These are phyloP conservation scores for Candida glucosophila DNA, from an alignment of 1,139 yeast species.

Conservation along the genomic window DNA sequence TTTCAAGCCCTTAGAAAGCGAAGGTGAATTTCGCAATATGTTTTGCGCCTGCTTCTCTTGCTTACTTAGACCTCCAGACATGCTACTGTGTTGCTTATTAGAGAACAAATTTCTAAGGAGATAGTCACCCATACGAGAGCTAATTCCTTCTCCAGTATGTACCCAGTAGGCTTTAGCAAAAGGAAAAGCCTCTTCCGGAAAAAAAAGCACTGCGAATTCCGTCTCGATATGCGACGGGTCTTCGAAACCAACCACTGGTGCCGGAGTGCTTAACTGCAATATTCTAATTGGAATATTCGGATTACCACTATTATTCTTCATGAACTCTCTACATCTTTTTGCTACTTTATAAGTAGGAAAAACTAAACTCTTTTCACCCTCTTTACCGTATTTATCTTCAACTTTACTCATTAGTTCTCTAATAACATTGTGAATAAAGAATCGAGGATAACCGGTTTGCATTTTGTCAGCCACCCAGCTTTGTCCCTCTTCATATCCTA, in stretches of 20 bases:
- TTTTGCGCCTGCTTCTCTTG: slow-evolving; percentile 31
- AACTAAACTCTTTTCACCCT: slow-evolving; percentile 62
- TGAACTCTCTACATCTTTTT: slow-evolving; percentile 74
- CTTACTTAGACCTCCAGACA: no score
- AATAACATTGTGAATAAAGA: slow-evolving; percentile 69
- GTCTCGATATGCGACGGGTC: slow-evolving; percentile 53
- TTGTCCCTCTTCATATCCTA: slow-evolving; percentile 87
- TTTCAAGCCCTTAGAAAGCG: slow-evolving; percentile 19
- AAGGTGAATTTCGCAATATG: slow-evolving; percentile 26
- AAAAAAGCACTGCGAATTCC: slow-evolving; percentile 68
- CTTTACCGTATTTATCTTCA: slow-evolving; percentile 62
- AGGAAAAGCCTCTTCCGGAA: slow-evolving; percentile 47
- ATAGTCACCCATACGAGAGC: slow-evolving; percentile 84
- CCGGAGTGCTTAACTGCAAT: slow-evolving; percentile 69
- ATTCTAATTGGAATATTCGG: slow-evolving; percentile 43
- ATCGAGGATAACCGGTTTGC: slow-evolving; percentile 86
- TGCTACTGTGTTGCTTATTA: slow-evolving; percentile 7
- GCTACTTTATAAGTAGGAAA: slow-evolving; percentile 78
- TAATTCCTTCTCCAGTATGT: slow-evolving; percentile 91
- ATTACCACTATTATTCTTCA: slow-evolving; percentile 34
- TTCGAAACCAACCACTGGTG: slow-evolving; percentile 54
- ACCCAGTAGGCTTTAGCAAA: slow-evolving; percentile 91
- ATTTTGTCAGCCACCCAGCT: slow-evolving; percentile 74
- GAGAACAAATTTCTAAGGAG: slow-evolving; percentile 52
- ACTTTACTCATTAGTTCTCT: slow-evolving; percentile 47